Evolutionary conservation across 176 grass and related monocot species (phyloP).

Genomic region (Raddia distichophylla): DNA sequence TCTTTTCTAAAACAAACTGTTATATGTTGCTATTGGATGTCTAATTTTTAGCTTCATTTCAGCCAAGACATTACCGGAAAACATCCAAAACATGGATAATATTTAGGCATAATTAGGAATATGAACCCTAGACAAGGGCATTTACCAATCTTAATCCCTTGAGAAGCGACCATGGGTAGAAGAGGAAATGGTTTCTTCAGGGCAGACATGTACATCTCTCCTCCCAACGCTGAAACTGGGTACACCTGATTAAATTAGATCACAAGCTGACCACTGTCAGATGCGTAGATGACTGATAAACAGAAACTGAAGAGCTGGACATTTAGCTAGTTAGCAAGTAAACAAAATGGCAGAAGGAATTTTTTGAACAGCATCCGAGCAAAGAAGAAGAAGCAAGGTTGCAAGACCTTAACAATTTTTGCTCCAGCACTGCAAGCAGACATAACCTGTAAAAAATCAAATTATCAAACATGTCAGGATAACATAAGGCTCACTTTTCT

Average conservation of each 20-base stretch:
- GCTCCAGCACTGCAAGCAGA: conserved; percentile 75
- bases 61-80: not conserved
- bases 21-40: not conserved
- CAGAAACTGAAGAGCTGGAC: not conserved
- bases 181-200: conserved; percentile 90
- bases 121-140: not conserved
- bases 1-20: not conserved
- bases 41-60: not conserved
- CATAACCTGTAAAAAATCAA: conserved; percentile 60
- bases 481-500: not conserved
- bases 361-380: not conserved
- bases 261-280: conserved; percentile 7
- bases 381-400: not conserved
- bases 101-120: not conserved
- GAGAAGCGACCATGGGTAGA: conserved; percentile 87
- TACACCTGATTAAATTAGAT: conserved; percentile 64
- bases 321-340: not conserved
- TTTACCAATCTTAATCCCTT: conserved; percentile 74
- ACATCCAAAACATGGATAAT: not conserved
- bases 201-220: conserved; percentile 71
- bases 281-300: not conserved
- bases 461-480: conserved; percentile 31
- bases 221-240: conserved; percentile 86
- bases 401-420: conserved; percentile 69
- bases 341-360: not conserved